Evolutionary conservation across 305 asterid genomes (phyloP).

Genomic region (Solanum chacoense): DNA sequence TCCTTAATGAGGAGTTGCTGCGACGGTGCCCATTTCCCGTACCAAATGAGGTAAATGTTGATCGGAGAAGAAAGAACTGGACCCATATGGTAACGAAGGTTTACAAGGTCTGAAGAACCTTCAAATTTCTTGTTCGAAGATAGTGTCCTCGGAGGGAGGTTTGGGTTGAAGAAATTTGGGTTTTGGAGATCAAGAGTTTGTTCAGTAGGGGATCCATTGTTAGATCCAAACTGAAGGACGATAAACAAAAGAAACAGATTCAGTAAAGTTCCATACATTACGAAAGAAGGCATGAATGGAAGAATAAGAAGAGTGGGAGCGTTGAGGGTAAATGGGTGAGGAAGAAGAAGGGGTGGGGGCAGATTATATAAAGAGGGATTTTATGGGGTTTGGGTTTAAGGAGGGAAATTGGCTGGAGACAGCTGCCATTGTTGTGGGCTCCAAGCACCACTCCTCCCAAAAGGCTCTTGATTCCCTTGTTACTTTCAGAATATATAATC

Average conservation of each 20-base stretch:
- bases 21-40: constrained; percentile 55
- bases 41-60: constrained; percentile 77
- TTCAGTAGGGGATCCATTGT: neutral
- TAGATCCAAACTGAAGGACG: neutral
- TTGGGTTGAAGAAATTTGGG: constrained; percentile 25
- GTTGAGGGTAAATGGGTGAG: neutral
- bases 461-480: neutral
- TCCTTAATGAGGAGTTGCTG: constrained; percentile 64
- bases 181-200: constrained; percentile 6
- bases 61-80: constrained; percentile 78
- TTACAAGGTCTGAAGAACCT: constrained; percentile 63
- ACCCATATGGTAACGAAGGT: constrained; percentile 90
- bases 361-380: neutral
- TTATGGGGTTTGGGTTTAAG: neutral
- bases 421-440: constrained; percentile 33
- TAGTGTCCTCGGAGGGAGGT: constrained; percentile 35
- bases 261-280: neutral
- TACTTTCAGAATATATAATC: neutral
- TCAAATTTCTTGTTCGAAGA: constrained; percentile 50
- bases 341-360: neutral
- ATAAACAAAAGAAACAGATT: neutral
- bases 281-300: neutral
- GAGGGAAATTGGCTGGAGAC: constrained; percentile 40
- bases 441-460: neutral
- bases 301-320: neutral